Conservation (phyloP, 768 basidiomycete genomes). For the Amanita jacksonii region DNA sequence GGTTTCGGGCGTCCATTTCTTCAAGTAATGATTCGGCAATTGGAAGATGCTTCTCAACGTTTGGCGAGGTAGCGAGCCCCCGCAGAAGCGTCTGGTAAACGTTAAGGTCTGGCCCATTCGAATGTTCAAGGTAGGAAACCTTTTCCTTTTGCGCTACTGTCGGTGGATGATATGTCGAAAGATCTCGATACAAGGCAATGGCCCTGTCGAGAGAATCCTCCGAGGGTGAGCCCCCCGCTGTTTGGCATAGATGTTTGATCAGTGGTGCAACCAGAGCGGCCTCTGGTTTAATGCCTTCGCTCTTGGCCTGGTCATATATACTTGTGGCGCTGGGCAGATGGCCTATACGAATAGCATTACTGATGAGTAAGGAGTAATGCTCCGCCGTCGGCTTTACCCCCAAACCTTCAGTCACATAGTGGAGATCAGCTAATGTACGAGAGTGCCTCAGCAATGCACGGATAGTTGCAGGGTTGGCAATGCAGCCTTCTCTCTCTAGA, state of each 20-base stretch:
- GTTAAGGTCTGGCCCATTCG: slow-evolving; percentile 36
- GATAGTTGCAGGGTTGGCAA: slow-evolving; percentile 21
- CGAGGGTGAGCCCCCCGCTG: slow-evolving; percentile 22
- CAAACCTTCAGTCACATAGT: slow-evolving; percentile 30
- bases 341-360: slow-evolving; percentile 33
- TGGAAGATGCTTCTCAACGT: slow-evolving; percentile 38
- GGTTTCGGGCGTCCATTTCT: slow-evolving; percentile 51
- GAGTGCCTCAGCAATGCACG: slow-evolving; percentile 34
- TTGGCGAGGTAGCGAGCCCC: slow-evolving; percentile 32
- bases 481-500: slow-evolving; percentile 23
- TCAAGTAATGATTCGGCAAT: slow-evolving; percentile 42
- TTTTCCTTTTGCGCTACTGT: slow-evolving; percentile 12
- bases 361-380: slow-evolving; percentile 50
- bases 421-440: slow-evolving; percentile 31
- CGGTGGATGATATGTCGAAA: slow-evolving; percentile 25
- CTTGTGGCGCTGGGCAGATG: slow-evolving; percentile 32
- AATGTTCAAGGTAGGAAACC: slow-evolving; percentile 21
- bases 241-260: slow-evolving; percentile 38
- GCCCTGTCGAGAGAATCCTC: slow-evolving; percentile 43
- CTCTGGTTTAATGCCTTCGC: slow-evolving; percentile 36
- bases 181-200: slow-evolving; percentile 41
- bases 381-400: slow-evolving; percentile 27
- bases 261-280: slow-evolving; percentile 45
- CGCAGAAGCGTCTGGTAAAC: slow-evolving; percentile 49
- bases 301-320: slow-evolving; percentile 39